Conservation (phyloP, 1,284 basidiomycete genomes). For the Cerrena zonata region DNA sequence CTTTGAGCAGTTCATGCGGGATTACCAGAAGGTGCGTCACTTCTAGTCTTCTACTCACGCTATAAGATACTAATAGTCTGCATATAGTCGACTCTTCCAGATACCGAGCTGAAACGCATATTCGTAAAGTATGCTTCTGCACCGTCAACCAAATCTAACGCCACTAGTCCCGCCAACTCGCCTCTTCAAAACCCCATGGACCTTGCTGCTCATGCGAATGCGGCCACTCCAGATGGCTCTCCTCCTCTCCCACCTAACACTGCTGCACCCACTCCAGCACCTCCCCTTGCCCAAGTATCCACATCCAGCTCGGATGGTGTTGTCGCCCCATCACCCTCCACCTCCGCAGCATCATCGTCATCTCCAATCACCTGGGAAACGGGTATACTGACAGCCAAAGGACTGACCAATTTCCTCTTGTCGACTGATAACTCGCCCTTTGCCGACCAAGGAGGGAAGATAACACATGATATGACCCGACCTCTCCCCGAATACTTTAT, state of each 20-base stretch:
- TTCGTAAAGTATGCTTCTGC: conserved; percentile 51
- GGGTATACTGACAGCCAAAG: conserved; percentile 47
- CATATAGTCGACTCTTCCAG: conserved; percentile 42
- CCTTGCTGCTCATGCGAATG: conserved; percentile 10
- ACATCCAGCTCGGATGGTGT: not conserved
- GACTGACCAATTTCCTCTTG: conserved; percentile 72
- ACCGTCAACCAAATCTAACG: conserved; percentile 11
- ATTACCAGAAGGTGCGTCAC: conserved; percentile 54
- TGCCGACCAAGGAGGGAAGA: conserved; percentile 36
- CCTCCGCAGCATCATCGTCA: conserved; percentile 13
- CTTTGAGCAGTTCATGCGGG: conserved; percentile 65
- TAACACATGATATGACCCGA: conserved; percentile 68
- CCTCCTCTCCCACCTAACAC: conserved; percentile 3
- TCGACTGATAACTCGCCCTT: conserved; percentile 63
- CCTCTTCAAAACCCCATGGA: conserved; percentile 24
- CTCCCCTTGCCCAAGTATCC: not conserved
- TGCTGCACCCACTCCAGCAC: conserved; percentile 4
- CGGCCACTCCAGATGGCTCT: conserved; percentile 7
- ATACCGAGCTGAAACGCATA: conserved; percentile 43
- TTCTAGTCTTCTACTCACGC: conserved; percentile 2
- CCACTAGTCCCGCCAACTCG: conserved; percentile 11
- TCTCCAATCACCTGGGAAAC: conserved; percentile 20
- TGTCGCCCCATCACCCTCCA: conserved; percentile 8
- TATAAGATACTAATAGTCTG: conserved; percentile 9
- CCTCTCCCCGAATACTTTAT: conserved; percentile 88